Conservation (phyloP, 305 asterid genomes). For the Coffea humblotiana region DNA sequence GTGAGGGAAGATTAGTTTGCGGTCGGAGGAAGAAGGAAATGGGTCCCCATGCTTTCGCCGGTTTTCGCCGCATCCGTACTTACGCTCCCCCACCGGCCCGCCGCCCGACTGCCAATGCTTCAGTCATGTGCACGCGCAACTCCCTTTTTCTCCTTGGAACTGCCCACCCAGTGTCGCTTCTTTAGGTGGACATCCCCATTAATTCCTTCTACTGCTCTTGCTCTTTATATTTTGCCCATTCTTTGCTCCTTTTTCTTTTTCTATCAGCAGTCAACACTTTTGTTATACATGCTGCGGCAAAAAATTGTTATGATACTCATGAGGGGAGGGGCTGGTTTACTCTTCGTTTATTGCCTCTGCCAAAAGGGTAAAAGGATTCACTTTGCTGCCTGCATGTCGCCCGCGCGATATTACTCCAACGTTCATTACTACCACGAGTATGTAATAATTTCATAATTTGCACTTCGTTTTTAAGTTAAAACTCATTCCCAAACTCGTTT, state of each 20-base stretch:
- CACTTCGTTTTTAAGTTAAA: not conserved
- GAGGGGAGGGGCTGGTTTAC: not conserved
- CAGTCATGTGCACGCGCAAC: slow-evolving; percentile 48
- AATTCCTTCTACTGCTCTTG: not conserved
- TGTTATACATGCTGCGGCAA: too few relatives aligned
- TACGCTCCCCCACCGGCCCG: slow-evolving; percentile 46
- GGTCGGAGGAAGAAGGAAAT: slow-evolving; percentile 32
- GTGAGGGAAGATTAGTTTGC: slow-evolving; percentile 24
- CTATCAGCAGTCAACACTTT: not conserved
- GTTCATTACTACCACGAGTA: too few relatives aligned
- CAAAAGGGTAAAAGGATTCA: not conserved
- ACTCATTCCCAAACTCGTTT: not conserved
- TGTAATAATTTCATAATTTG: not conserved
- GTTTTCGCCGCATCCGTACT: slow-evolving; percentile 47
- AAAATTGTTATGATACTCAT: not conserved
- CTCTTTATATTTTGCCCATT: not conserved
- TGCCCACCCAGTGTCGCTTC: slow-evolving; percentile 45
- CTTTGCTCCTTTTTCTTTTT: not conserved
- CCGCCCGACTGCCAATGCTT: slow-evolving; percentile 44
- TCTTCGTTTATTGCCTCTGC: not conserved
- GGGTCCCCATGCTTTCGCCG: slow-evolving; percentile 27
- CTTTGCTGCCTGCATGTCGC: not conserved
- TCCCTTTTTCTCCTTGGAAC: slow-evolving; percentile 31
- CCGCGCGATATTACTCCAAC: too few relatives aligned
- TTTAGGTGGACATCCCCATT: slow-evolving; percentile 40